These are phyloP conservation scores for Elsinoe batatas DNA, from an alignment of 2,329 filamentous ascomycete species.

Conservation along the genomic window DNA sequence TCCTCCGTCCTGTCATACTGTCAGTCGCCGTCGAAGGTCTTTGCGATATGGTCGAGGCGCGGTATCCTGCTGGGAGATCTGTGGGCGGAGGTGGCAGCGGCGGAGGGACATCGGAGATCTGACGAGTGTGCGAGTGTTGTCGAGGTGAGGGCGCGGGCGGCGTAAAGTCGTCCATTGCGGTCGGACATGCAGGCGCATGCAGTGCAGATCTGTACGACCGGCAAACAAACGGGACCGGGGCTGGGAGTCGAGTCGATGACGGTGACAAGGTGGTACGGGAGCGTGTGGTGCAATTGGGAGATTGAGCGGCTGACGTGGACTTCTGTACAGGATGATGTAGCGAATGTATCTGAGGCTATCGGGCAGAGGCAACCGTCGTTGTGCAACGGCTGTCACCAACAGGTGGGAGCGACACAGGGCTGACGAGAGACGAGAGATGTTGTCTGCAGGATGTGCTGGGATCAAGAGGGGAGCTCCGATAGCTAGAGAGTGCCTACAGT, in stretches of 20 bases:
- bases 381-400: constrained; percentile 10
- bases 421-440: not conserved
- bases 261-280: not conserved
- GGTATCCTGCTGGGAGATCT: constrained; percentile 9
- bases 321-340: not conserved
- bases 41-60: constrained; percentile 9
- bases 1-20: constrained; percentile 9
- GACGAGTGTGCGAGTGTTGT: not conserved
- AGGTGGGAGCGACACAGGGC: not conserved
- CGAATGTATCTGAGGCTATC: not conserved
- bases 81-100: constrained; percentile 12
- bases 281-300: not conserved
- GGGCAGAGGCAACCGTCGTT: not conserved
- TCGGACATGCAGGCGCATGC: constrained; percentile 2
- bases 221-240: not conserved
- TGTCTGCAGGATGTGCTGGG: not conserved
- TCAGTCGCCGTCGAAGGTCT: constrained; percentile 13
- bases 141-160: constrained; percentile 9
- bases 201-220: not conserved
- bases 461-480: too few relatives aligned
- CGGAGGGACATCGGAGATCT: constrained; percentile 12
- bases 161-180: constrained; percentile 13
- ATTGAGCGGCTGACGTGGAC: constrained; percentile 4
- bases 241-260: constrained; percentile 1
- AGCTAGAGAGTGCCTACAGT: too few relatives aligned